A percentile compares a stretch with the other conserved stretches of the same genome.
phyloP scores from a whole-genome alignment of 345 rosid genomes.

The Citrus trifoliata region DNA sequence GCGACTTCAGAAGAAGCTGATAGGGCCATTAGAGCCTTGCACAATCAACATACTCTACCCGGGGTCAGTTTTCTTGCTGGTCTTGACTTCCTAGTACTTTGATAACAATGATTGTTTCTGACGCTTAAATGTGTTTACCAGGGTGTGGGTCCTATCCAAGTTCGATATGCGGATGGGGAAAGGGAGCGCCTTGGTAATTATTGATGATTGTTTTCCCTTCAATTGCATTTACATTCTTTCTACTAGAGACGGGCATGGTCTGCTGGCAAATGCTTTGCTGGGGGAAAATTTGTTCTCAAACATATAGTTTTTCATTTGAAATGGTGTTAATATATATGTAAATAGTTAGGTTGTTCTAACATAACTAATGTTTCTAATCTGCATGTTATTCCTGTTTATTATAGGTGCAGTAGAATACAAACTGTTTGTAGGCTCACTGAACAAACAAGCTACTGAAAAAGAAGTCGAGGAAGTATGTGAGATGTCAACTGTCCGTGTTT shows the following conservation, averaged over 20 bases:
- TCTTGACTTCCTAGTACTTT: not conserved
- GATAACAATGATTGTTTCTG: conserved; percentile 8
- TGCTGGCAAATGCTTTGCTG: not conserved
- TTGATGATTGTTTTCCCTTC: not conserved
- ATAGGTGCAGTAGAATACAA: conserved; percentile 91
- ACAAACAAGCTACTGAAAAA: conserved; percentile 89
- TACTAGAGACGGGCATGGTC: not conserved
- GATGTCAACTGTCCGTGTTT: not conserved
- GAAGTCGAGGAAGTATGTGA: conserved; percentile 90
- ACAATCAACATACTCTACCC: conserved; percentile 83
- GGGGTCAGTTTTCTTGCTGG: conserved; percentile 59
- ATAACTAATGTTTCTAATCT: conserved; percentile 12
- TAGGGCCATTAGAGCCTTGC: conserved; percentile 94
- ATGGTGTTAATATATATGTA: not conserved
- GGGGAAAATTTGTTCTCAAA: not conserved
- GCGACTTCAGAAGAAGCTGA: conserved; percentile 91
- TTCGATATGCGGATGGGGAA: conserved; percentile 98
- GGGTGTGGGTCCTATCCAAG: conserved; percentile 96
- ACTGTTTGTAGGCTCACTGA: conserved; percentile 88
- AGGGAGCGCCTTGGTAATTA: conserved; percentile 90
- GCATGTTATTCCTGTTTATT: conserved; percentile 21
- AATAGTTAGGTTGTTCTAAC: not conserved
- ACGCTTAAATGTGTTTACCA: conserved; percentile 34
- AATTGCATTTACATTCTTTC: not conserved
- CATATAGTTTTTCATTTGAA: not conserved